Evolutionary conservation across 2,329 filamentous ascomycete species (phyloP).

Genomic region (Aureobasidium pullulans): DNA sequence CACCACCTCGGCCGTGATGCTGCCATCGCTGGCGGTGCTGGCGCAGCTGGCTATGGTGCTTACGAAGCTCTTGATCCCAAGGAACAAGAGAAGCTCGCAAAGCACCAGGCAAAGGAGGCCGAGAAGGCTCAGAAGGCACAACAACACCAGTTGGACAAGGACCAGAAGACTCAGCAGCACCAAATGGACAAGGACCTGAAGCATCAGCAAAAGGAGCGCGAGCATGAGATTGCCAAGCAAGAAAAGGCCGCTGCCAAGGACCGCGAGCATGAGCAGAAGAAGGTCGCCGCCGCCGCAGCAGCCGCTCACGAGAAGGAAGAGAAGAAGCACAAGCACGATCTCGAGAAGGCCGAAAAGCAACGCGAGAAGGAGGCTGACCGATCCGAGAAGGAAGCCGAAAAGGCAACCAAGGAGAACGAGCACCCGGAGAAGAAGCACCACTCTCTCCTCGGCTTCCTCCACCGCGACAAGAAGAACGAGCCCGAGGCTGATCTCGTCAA

Average conservation of each 20-base stretch:
- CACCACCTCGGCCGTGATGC: constrained; percentile 23
- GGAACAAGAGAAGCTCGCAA: constrained; percentile 25
- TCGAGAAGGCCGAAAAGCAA: constrained; percentile 22
- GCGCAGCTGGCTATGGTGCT: constrained; percentile 21
- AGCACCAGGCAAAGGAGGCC: constrained; percentile 18
- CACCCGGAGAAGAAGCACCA: constrained; percentile 16
- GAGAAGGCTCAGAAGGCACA: constrained; percentile 24
- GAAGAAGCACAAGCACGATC: constrained; percentile 23
- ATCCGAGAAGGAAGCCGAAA: constrained; percentile 23
- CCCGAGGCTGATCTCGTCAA: not conserved
- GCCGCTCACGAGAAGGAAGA: constrained; percentile 15
- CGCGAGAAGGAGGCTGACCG: constrained; percentile 22
- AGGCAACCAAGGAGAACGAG: constrained; percentile 10
- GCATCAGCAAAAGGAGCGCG: constrained; percentile 24
- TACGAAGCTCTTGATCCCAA: constrained; percentile 22
- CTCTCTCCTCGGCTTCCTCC: constrained; percentile 32
- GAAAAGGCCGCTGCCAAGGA: constrained; percentile 12
- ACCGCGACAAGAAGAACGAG: constrained; percentile 33
- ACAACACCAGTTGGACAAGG: constrained; percentile 15
- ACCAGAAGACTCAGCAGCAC: constrained; percentile 23
- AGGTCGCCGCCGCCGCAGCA: constrained; percentile 7
- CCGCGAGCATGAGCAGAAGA: constrained; percentile 12
- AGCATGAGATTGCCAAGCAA: constrained; percentile 20
- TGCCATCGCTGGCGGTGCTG: constrained; percentile 22
- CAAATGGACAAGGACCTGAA: constrained; percentile 19